Base-by-base conservation (phyloP, 192 early-diverging fungal species). In the Entomortierella lignicola region DNA sequence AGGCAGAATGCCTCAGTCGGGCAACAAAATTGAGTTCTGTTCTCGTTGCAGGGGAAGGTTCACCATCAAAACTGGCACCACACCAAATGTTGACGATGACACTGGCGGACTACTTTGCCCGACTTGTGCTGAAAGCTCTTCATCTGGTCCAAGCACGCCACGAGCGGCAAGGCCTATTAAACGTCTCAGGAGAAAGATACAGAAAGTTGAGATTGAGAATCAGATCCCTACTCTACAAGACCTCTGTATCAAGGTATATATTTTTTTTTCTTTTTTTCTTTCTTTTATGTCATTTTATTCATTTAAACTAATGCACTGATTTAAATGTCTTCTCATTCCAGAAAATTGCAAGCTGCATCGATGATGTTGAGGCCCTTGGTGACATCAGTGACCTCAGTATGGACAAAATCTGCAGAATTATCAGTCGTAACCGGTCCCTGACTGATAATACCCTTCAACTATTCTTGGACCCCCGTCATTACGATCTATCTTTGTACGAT, bases 281-380 rank as follows among this genome's bases (percentile, higher is more conserved):
- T 42, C 1, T 41, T 17, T 42, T 4, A 20, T 21, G 15, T 10
- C 29, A 7, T 50, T 50, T 21, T 50, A n/a, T 8, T 50, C 47
- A 50, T 15, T 17, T 50, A 50, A 17, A 50, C 4, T 17, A 29
- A 27, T 26, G 11, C 25, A 25, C 13, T 29, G 13, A 21, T 51
- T 51, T 55, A 25, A 25, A 25, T 50, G 37, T 6, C 50, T 30
- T 54, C 32, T 53, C 43, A 37, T 21, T 59, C 2, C 43, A 90
- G 87, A 65, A 87, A 26, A 91, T 95, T 72, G 93, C 92, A 2
- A 84, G 84, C 59, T 85, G 92, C 60, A 90, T 97, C 51, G 92
- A 95, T 56, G 87, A 88, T 69, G 91, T 97, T 0, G 94, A 95
- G 55, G 87, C 87, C 20, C 89, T 97, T 82, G 95, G 95, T n/a